Percentiles rank a stretch among this genome's conserved stretches.
phyloP scores from a whole-genome alignment of 305 asterid genomes.

The Fraxinus velutina region DNA sequence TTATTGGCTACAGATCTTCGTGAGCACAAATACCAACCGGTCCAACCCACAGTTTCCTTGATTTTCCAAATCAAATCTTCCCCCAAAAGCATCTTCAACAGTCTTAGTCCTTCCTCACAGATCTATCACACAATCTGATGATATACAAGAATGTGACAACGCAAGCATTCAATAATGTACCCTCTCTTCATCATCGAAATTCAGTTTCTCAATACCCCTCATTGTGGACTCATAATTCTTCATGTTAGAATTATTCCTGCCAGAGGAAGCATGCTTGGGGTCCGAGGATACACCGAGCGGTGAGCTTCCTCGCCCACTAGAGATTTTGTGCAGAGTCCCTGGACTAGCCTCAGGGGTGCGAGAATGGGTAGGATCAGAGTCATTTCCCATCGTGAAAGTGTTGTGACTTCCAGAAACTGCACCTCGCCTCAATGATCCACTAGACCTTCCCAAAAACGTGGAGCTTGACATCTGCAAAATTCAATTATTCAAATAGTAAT shows the following conservation, averaged over 20 bases:
- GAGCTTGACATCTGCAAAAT: slow-evolving; percentile 42
- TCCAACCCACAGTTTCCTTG: slow-evolving; percentile 16
- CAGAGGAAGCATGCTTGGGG: slow-evolving; percentile 48
- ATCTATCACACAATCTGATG: slow-evolving; percentile 34
- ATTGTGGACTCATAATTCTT: slow-evolving; percentile 68
- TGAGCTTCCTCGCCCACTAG: slow-evolving; percentile 57
- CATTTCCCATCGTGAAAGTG: slow-evolving; percentile 50
- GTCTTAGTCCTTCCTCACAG: slow-evolving; percentile 23
- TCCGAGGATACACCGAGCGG: slow-evolving; percentile 66
- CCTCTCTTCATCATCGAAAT: slow-evolving; percentile 63
- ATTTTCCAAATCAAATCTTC: slow-evolving; percentile 31
- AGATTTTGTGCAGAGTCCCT: slow-evolving; percentile 46
- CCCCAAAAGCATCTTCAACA: slow-evolving; percentile 27
- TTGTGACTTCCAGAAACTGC: slow-evolving; percentile 68
- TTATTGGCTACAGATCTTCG: slow-evolving; percentile 8
- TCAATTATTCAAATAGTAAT: background rate
- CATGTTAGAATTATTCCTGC: slow-evolving; percentile 36
- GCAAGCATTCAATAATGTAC: slow-evolving; percentile 28
- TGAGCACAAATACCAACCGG: slow-evolving; percentile 16
- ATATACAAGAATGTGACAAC: slow-evolving; percentile 32
- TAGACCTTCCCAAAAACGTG: slow-evolving; percentile 43
- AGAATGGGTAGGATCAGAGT: slow-evolving; percentile 59
- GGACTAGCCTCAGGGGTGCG: slow-evolving; percentile 78
- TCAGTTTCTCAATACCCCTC: slow-evolving; percentile 71
- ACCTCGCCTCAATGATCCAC: slow-evolving; percentile 69